Evolutionary conservation across 1,284 basidiomycete genomes (phyloP).

Genomic region (Tetrapyrgos nigripes): DNA sequence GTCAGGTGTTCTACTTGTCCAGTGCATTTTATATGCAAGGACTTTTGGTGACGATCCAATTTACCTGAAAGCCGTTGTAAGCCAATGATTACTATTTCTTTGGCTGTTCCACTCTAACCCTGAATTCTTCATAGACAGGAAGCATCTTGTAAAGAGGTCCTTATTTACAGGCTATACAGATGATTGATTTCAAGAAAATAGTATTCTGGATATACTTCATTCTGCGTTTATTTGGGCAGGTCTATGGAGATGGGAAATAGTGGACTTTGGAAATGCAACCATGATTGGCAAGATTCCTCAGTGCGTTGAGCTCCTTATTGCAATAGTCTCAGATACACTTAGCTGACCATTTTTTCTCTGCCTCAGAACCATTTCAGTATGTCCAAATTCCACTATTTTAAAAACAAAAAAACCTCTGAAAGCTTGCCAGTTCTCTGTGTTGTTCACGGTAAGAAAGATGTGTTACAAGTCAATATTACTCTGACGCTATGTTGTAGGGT

Average conservation of each 20-base stretch:
- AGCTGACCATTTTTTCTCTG: neutral
- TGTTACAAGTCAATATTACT: too few relatives aligned
- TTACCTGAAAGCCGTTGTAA: neutral
- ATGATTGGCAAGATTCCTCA: neutral
- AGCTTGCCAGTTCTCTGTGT: neutral
- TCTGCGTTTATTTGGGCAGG: neutral
- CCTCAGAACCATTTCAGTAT: neutral
- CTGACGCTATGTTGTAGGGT: neutral
- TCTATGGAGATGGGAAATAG: neutral
- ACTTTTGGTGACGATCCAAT: neutral
- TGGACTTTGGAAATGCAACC: neutral
- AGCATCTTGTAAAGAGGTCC: neutral
- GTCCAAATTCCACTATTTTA: neutral
- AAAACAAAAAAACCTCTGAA: neutral
- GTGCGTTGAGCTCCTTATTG: too few relatives aligned
- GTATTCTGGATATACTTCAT: neutral
- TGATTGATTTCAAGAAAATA: neutral
- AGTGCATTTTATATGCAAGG: neutral
- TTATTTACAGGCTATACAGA: neutral
- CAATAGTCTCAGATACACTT: too few relatives aligned
- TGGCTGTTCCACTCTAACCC: neutral
- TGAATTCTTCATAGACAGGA: neutral
- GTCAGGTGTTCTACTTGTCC: neutral
- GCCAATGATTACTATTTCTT: neutral
- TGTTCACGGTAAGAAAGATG: neutral